Evolutionary conservation across 1,284 basidiomycete species (phyloP), one percentile per base, ranked within the genome.

Genomic region (Trametes pubescens): DNA sequence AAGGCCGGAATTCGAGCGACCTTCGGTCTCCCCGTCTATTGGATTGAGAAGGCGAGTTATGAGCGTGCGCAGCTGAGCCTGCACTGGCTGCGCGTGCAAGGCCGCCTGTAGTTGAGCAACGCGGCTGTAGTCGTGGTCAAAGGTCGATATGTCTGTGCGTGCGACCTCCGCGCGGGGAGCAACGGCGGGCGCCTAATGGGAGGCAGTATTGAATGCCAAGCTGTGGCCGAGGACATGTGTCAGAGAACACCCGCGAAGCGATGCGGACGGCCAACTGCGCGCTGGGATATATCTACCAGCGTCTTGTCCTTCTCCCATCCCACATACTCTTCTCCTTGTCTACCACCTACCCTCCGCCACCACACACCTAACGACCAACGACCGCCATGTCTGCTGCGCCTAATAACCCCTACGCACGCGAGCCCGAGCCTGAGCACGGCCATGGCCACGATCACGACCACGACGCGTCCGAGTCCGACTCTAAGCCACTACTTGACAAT

Each of bases 401-500:
- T n/a, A 51, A 11, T n/a, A 62, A 57, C 40, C 54, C 63, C 16
- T 64, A 56, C 46, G 59, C 55, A 26, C 63, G 49, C 54, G 65
- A 62, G 18, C 58, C 40, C 5, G 14, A 32, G 29, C 29, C 29
- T 8, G 29, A 32, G 29, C 29, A 46, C 44, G 53, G 59, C 29
- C 60, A 51, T 44, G 61, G 47, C 35, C 59, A 51, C 35, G 51
- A 57, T 29, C 58, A 59, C 40, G 66, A 65, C 9, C 61, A 60
- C 43, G 53, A 66, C 26, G 51, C 29, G 38, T 60, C 62, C 8
- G 67, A 65, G 47, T 61, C 66, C n/a, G 67, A 66, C 48, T 62
- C 64, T 16, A 68, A 66, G 55, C 67, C 67, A 10, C 62, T 68
- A 6, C 62, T 68, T 14, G 57, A 54, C 38, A 57, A 57, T n/a